Conservation (phyloP, 306 rosid species). For the Mucuna pruriens region DNA sequence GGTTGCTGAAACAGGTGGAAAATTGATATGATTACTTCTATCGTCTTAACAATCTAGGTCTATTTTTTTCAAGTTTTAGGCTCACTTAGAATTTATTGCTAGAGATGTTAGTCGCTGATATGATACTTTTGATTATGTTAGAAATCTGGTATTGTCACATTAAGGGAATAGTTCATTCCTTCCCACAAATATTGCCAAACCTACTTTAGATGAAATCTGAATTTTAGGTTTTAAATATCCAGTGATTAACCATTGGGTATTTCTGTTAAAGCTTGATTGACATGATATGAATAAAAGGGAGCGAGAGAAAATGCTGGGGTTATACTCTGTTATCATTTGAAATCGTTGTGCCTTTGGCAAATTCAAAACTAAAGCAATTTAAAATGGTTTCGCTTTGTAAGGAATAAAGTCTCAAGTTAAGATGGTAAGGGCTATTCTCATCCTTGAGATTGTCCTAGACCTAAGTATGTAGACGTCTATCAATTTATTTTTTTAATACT, state of each 20-base stretch:
- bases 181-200: not conserved
- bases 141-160: not conserved
- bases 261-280: not conserved
- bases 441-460: too few species aligned
- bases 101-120: not conserved
- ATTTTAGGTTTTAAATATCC: not conserved
- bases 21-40: conserved; percentile 15
- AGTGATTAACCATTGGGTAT: not conserved
- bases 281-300: not conserved
- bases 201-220: not conserved
- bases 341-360: not conserved
- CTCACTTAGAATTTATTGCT: conserved; percentile 28
- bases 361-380: not conserved
- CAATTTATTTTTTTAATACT: too few species aligned
- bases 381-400: not conserved
- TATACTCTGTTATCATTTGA: not conserved
- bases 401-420: not conserved
- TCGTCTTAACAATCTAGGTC: conserved; percentile 7
- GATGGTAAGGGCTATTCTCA: not conserved
- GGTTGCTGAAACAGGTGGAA: conserved; percentile 40
- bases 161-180: not conserved
- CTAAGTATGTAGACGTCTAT: too few species aligned
- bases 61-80: not conserved
- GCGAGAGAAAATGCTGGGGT: not conserved
- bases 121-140: conserved; percentile 1